Evolutionary conservation across 257 asterid genomes (phyloP).

Genomic region (Petunia axillaris): DNA sequence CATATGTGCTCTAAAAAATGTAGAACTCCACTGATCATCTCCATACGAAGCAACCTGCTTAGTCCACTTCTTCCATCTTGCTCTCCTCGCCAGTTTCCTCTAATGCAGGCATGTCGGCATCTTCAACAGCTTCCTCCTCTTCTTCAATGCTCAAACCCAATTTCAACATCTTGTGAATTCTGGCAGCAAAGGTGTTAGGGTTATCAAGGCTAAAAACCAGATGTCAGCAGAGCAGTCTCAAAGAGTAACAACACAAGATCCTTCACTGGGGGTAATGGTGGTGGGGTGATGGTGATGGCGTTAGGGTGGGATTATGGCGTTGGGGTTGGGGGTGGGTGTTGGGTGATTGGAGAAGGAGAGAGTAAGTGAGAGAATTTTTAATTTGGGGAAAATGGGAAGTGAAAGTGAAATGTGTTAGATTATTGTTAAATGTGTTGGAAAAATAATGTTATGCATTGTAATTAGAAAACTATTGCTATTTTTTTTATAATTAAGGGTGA

Average conservation of each 20-base stretch:
- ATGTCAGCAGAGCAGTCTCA: slow-evolving; percentile 75
- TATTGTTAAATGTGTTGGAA: too few relatives aligned
- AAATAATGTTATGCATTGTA: too few relatives aligned
- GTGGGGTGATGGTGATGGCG: too few relatives aligned
- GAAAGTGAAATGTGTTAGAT: too few relatives aligned
- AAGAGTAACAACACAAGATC: slow-evolving; percentile 67
- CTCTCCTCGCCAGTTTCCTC: slow-evolving; percentile 83
- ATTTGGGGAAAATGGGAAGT: too few relatives aligned
- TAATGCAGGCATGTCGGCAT: slow-evolving; percentile 65
- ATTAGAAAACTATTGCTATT: too few relatives aligned
- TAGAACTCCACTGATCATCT: background rate
- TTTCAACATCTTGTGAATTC: slow-evolving; percentile 83
- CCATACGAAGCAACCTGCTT: background rate
- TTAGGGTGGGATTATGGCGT: too few relatives aligned
- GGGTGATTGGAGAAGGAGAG: too few relatives aligned
- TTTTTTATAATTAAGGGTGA: too few relatives aligned
- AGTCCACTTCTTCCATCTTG: slow-evolving; percentile 93
- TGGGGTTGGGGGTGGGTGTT: too few relatives aligned
- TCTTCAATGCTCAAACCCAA: slow-evolving; percentile 82
- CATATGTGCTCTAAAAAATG: background rate
- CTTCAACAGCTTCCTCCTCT: slow-evolving; percentile 58
- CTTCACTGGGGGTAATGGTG: too few relatives aligned
- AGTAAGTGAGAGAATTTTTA: too few relatives aligned
- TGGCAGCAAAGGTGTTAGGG: slow-evolving; percentile 65
- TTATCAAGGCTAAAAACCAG: slow-evolving; percentile 88